phyloP scores from a whole-genome alignment of 306 rosid species.

The Ziziphus jujuba region DNA sequence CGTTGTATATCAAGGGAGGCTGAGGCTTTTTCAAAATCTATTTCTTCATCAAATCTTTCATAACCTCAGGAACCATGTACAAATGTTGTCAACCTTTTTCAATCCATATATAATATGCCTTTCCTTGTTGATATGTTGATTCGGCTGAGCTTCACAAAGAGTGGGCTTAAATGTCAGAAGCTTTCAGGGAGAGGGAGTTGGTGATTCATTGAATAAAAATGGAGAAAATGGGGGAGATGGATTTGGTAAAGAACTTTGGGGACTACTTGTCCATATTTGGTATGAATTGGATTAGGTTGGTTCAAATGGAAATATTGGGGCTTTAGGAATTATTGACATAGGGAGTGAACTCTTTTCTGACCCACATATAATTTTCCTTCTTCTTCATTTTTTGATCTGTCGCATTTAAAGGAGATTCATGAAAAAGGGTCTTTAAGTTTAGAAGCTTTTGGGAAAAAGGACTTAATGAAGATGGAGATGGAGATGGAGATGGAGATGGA shows the following conservation, averaged over 20 bases:
- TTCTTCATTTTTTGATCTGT: no score
- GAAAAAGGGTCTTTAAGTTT: no score
- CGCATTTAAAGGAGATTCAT: no score
- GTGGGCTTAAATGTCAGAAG: background rate
- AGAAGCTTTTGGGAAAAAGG: no score
- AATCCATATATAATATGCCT: conserved; percentile 5
- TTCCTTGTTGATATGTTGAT: background rate
- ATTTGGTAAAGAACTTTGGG: background rate
- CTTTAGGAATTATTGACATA: background rate
- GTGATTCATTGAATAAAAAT: background rate
- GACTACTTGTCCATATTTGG: background rate
- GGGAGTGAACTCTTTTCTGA: no score
- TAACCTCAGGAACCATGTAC: conserved; percentile 30
- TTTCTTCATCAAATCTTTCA: conserved; percentile 34
- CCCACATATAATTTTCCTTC: no score
- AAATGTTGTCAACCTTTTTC: conserved; percentile 19
- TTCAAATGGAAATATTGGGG: background rate
- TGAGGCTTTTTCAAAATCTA: conserved; percentile 29
- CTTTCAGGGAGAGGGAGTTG: background rate
- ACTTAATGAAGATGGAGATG: no score
- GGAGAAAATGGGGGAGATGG: background rate
- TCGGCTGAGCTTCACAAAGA: background rate
- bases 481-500: no score
- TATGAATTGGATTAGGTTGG: background rate
- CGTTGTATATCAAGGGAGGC: conserved; percentile 36